Evolutionary conservation across 495 filamentous ascomycete species (phyloP).

Genomic region (Aspergillus affinis): DNA sequence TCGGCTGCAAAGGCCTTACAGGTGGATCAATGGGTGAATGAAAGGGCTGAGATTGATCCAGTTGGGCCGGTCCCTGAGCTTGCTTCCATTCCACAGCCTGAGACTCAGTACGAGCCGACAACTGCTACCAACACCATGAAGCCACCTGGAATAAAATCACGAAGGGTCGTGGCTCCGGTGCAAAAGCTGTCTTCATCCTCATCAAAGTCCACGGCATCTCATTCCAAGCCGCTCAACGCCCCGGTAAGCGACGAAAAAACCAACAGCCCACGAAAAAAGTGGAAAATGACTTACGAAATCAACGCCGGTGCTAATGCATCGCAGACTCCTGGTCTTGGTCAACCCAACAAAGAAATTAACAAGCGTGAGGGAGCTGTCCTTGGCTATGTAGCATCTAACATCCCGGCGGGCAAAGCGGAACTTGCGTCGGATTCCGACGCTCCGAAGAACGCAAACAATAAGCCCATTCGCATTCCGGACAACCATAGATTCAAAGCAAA

Average conservation of each 20-base stretch:
- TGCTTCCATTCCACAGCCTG: background rate
- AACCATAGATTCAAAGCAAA: background rate
- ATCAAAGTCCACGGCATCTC: background rate
- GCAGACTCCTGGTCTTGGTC: background rate
- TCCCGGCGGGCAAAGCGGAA: no score
- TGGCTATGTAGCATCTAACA: background rate
- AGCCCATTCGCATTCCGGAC: background rate
- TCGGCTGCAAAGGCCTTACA: conserved; percentile 24
- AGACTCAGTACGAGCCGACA: background rate
- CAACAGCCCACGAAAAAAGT: conserved; percentile 16
- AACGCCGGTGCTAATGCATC: background rate
- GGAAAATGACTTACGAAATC: conserved; percentile 20
- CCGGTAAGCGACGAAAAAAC: background rate
- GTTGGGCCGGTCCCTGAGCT: background rate
- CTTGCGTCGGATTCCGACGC: conserved; percentile 15
- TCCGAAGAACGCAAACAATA: conserved; percentile 18
- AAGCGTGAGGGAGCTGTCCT: background rate
- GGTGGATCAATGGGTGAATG: conserved; percentile 27
- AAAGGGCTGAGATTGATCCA: conserved; percentile 14
- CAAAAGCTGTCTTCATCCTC: background rate
- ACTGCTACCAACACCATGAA: conserved; percentile 9
- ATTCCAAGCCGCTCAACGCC: background rate
- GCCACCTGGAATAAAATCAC: conserved; percentile 20
- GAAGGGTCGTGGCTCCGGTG: conserved; percentile 7
- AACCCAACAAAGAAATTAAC: background rate